Conservation (phyloP, 495 filamentous ascomycete genomes). For the Hypoxylon perforatum region DNA sequence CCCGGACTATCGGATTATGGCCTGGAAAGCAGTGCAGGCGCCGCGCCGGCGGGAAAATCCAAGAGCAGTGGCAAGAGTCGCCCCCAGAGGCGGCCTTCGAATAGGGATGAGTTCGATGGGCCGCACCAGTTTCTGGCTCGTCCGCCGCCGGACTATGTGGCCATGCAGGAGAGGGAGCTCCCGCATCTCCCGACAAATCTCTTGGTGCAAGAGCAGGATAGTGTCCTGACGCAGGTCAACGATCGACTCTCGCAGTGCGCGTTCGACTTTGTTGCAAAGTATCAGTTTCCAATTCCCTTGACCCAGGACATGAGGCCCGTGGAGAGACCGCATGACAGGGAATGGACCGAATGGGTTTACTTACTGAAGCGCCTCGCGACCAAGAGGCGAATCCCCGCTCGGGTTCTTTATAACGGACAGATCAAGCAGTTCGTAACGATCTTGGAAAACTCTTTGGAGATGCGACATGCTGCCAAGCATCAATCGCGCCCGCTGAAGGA, state of each 20-base stretch:
- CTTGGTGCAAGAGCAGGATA: constrained; percentile 84
- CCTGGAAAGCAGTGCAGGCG: constrained; percentile 52
- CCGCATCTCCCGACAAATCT: constrained; percentile 85
- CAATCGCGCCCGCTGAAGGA: constrained; percentile 87
- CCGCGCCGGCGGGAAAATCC: constrained; percentile 53
- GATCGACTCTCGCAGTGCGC: constrained; percentile 85
- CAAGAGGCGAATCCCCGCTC: constrained; percentile 83
- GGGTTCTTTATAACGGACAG: constrained; percentile 86
- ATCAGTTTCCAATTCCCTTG: constrained; percentile 87
- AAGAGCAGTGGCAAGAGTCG: constrained; percentile 64
- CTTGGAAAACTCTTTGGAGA: constrained; percentile 84
- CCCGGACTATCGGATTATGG: constrained; percentile 58
- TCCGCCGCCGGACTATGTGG: constrained; percentile 71
- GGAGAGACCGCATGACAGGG: constrained; percentile 79
- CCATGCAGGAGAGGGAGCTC: constrained; percentile 79
- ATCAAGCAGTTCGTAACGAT: constrained; percentile 89
- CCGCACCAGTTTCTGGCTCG: constrained; percentile 81
- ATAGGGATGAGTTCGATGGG: constrained; percentile 89
- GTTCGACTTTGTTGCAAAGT: constrained; percentile 89
- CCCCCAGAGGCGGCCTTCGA: constrained; percentile 77
- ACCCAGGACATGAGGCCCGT: constrained; percentile 83
- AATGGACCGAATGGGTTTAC: constrained; percentile 94
- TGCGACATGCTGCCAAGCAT: constrained; percentile 86
- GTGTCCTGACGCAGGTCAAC: constrained; percentile 80
- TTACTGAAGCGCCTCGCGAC: constrained; percentile 86